Conservation (phyloP, 73 alveolate genomes). For the Tetrahymena thermophila region DNA sequence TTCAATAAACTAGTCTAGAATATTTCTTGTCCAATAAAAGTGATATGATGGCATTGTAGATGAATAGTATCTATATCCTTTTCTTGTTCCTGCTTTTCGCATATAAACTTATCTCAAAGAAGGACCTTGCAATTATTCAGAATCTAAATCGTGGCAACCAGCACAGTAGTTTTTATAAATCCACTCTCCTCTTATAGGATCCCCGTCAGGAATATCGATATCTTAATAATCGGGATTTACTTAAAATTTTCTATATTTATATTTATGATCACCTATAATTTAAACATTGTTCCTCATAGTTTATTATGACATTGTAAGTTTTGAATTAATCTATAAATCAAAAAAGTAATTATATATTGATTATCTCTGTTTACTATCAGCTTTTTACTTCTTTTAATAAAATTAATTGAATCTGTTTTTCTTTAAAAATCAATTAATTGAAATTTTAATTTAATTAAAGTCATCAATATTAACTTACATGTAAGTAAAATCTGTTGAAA, state of each 20-base stretch:
- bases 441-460: no score
- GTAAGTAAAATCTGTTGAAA: background rate
- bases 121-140: background rate
- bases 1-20: background rate
- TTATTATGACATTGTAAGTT: background rate
- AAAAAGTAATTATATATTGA: background rate
- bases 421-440: background rate
- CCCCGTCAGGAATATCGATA: background rate
- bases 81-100: background rate
- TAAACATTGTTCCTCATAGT: background rate
- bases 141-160: background rate
- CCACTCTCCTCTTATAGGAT: background rate
- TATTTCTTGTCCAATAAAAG: background rate
- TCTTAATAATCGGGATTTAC: background rate
- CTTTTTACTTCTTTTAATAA: background rate
- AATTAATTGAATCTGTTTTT: background rate
- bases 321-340: background rate
- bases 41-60: background rate
- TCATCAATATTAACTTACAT: no score
- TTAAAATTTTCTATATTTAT: background rate
- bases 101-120: background rate
- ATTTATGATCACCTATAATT: background rate
- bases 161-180: background rate
- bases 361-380: background rate
- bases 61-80: background rate